These are phyloP conservation scores for Pichia cactophila DNA, from an alignment of 1,139 yeast species.

Conservation along the genomic window DNA sequence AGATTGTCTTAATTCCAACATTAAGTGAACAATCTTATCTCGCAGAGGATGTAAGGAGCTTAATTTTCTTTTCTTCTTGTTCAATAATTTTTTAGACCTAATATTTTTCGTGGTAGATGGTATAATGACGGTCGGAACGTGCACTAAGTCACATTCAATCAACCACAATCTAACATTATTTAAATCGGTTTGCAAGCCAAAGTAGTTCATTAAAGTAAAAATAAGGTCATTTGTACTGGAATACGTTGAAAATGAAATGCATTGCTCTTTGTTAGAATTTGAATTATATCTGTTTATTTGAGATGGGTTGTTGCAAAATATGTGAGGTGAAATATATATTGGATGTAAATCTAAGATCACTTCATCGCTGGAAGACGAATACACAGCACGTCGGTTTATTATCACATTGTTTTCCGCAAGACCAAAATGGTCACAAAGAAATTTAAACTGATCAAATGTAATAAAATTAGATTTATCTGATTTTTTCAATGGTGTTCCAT, in stretches of 20 bases:
- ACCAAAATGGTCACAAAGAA: conserved; percentile 50
- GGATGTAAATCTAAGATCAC: conserved; percentile 47
- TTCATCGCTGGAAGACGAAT: conserved; percentile 22
- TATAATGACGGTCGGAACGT: conserved; percentile 15
- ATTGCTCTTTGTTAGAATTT: neutral
- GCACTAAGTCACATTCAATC: conserved; percentile 11
- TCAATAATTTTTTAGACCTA: conserved; percentile 13
- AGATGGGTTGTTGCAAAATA: conserved; percentile 29
- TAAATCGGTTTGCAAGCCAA: conserved; percentile 20
- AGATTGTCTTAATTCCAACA: conserved; percentile 21
- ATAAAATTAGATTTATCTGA: neutral
- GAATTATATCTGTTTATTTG: conserved; percentile 22
- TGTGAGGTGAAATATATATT: conserved; percentile 45
- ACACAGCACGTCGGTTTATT: conserved; percentile 36
- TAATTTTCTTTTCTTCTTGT: conserved; percentile 16
- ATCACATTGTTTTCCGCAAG: conserved; percentile 35
- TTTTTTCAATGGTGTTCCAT: neutral
- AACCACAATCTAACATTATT: conserved; percentile 21
- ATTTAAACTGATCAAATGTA: conserved; percentile 27
- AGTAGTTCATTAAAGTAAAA: conserved; percentile 21
- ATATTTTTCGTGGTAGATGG: conserved; percentile 14
- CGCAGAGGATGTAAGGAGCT: conserved; percentile 10
- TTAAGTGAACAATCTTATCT: conserved; percentile 14
- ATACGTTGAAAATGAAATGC: conserved; percentile 16
- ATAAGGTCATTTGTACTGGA: conserved; percentile 16